Evolutionary conservation across 208 protist genomes (phyloP).

Genomic region (Herpetomonas samuelpessoai): DNA sequence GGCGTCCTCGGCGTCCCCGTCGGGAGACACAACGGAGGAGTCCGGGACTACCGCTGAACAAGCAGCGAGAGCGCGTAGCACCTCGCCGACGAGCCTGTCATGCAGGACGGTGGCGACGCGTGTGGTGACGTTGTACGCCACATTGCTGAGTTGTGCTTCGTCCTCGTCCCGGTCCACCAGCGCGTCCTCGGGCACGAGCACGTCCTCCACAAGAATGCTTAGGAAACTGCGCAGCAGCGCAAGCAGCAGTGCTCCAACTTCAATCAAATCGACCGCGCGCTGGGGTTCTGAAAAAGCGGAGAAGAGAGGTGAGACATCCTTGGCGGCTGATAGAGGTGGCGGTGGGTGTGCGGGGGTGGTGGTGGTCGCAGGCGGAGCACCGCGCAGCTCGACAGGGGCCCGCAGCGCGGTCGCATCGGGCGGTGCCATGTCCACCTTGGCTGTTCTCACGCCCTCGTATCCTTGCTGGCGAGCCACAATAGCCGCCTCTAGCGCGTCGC

Average conservation of each 20-base stretch:
- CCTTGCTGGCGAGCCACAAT: not conserved
- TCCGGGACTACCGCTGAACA: not conserved
- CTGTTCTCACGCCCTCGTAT: too few species aligned
- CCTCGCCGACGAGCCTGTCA: not conserved
- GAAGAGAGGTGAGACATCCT: not conserved
- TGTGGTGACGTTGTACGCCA: not conserved
- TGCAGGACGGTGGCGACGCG: not conserved
- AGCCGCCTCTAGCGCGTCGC: not conserved
- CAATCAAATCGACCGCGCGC: not conserved
- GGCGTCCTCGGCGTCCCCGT: not conserved
- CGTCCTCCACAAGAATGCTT: constrained; percentile 4
- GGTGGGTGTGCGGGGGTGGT: too few species aligned
- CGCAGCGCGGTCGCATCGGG: too few species aligned
- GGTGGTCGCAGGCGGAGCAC: too few species aligned
- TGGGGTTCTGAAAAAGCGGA: not conserved
- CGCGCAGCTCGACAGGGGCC: too few species aligned
- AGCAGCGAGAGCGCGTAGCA: too few species aligned
- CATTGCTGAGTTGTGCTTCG: not conserved
- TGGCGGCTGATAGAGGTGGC: too few species aligned
- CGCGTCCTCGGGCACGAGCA: not conserved
- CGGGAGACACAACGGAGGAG: too few species aligned
- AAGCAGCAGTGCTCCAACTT: constrained; percentile 1
- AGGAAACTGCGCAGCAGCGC: constrained; percentile 1
- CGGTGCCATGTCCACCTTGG: too few species aligned
- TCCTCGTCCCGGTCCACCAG: not conserved